Base-by-base conservation (phyloP, 2,329 filamentous ascomycete species). In the Diaporthe vexans region DNA sequence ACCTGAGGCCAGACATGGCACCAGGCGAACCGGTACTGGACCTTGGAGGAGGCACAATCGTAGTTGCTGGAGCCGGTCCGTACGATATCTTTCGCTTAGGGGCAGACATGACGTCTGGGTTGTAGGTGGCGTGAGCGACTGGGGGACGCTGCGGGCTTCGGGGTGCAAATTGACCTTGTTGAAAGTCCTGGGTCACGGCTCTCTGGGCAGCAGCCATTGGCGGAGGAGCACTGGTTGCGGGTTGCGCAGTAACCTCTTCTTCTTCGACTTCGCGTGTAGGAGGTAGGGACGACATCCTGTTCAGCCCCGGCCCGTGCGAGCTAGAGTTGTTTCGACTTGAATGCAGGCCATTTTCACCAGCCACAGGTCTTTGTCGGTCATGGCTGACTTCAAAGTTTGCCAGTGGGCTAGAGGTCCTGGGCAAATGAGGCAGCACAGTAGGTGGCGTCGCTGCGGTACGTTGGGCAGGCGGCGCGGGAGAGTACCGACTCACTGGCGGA, bases 21-120 rank as follows among this genome's bases (percentile, higher is more conserved):
- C 86, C 86, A 5, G 91, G 91, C 2, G 91, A 92, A 78, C 92
- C 90, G 0, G 91, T 93, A 74, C 91, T 89, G 5, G 91, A 89
- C 72, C 91, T 86, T 70, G 86, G 85, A 6, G 91, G 91, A 19
- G 90, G 89, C 5, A 83, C 85, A 76, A 91, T 69, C 9, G 54
- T 63, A 17, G 73, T 57, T 15, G 51, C 57, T 19, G 77, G 79
- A 35, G 77, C 83, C 3, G 89, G 88, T 11, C 83, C 79, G 78
- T 92, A 91, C 77, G 83, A 87, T n/a, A 88, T 87, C 1, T 83
- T 82, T 1, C 88, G 85, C 78, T 92, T 92, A 0, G 90, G 85
- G 0, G 91, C 90, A 1, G 91, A 92, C 35, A 89, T 81, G 3
- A 84, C 83, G 24, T 86, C 81, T 40, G 86, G 84, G 7, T 81